These are phyloP conservation scores for Abrus pulchellus DNA, from an alignment of 306 rosid genomes.

Conservation along the genomic window DNA sequence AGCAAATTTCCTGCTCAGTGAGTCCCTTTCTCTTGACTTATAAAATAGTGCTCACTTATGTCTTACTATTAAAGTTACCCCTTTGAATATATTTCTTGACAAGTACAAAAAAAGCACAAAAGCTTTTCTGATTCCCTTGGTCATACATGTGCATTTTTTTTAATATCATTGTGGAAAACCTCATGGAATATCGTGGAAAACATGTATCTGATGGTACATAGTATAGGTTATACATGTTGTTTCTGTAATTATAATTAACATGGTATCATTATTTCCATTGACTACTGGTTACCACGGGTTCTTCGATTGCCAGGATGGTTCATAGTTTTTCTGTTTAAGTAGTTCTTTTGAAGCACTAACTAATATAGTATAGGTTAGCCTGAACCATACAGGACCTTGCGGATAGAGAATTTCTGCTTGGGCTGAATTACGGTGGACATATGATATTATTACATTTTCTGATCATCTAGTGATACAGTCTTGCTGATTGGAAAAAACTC, in stretches of 20 bases:
- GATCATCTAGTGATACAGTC: not conserved
- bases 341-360: slow-evolving; percentile 28
- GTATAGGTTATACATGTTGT: slow-evolving; percentile 17
- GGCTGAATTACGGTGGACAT: not conserved
- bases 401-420: slow-evolving; percentile 29
- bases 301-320: not conserved
- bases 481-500: slow-evolving; percentile 23
- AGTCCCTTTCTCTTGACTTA: slow-evolving; percentile 47
- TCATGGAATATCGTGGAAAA: not conserved
- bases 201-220: slow-evolving; percentile 5
- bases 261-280: not conserved
- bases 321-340: slow-evolving; percentile 27
- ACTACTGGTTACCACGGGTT: not conserved
- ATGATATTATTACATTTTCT: not conserved
- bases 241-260: slow-evolving; percentile 23
- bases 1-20: slow-evolving; percentile 97
- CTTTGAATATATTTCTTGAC: slow-evolving; percentile 8
- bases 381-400: slow-evolving; percentile 15
- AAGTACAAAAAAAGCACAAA: not conserved
- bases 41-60: not conserved
- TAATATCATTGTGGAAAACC: not conserved
- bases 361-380: slow-evolving; percentile 13
- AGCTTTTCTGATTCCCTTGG: slow-evolving; percentile 20
- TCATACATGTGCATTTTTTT: not conserved
- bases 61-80: slow-evolving; percentile 16